These are phyloP conservation scores for Chlorophyllum brunneum DNA, from an alignment of 768 basidiomycete genomes.

Conservation along the genomic window DNA sequence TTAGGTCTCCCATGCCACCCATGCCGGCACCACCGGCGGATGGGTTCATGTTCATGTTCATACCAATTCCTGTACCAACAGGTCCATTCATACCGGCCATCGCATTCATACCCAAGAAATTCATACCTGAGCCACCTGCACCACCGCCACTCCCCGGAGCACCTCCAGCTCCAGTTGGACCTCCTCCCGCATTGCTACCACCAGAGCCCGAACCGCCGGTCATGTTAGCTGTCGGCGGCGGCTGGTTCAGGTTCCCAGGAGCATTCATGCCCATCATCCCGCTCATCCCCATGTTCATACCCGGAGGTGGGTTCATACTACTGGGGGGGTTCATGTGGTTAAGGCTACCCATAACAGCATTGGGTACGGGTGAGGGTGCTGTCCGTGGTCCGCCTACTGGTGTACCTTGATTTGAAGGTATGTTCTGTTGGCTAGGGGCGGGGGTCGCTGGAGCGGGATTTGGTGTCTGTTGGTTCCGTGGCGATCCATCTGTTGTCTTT, in stretches of 20 bases:
- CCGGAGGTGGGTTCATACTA: constrained; percentile 1
- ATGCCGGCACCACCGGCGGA: constrained; percentile 6
- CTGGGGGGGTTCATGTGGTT: constrained; percentile 5
- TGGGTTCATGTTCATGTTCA: constrained; percentile 11
- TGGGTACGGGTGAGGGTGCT: constrained; percentile 9
- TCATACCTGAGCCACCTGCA: constrained; percentile 10
- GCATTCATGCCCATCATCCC: constrained; percentile 12
- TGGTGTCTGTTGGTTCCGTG: constrained; percentile 8
- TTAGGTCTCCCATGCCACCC: constrained; percentile 8
- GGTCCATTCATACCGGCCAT: constrained; percentile 11
- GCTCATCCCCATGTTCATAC: constrained; percentile 7
- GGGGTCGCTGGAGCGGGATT: constrained; percentile 8
- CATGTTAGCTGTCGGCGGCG: constrained; percentile 3
- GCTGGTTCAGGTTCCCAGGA: too few relatives aligned
- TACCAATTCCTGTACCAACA: constrained; percentile 12
- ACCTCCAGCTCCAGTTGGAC: not conserved
- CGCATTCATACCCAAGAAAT: constrained; percentile 14
- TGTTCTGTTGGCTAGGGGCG: constrained; percentile 7
- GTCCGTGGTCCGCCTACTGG: constrained; percentile 4
- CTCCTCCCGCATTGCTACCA: not conserved
- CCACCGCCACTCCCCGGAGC: constrained; percentile 3
- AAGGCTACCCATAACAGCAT: constrained; percentile 6
- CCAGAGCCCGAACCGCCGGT: not conserved
- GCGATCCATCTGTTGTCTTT: constrained; percentile 9
- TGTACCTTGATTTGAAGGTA: constrained; percentile 10